A percentile compares a stretch with the other conserved stretches of the same genome.
These are phyloP conservation scores for Dipteronia sinensis DNA, from an alignment of 345 rosid species.

Conservation along the genomic window DNA sequence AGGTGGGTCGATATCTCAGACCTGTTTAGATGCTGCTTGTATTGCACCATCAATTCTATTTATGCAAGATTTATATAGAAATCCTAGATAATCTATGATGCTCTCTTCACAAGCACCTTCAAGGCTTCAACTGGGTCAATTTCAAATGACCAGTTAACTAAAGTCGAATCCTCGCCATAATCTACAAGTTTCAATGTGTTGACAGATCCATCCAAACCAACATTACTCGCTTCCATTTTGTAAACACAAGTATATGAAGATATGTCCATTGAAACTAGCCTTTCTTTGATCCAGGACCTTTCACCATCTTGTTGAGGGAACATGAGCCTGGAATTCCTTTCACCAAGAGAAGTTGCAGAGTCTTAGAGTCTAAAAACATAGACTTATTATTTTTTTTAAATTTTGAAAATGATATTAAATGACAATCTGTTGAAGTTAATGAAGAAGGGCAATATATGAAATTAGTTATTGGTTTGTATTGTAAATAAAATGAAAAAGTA, in stretches of 20 bases:
- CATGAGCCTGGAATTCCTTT: constrained; percentile 58
- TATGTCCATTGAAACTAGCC: constrained; percentile 47
- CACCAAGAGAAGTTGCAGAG: too few species aligned
- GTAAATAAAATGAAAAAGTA: too few species aligned
- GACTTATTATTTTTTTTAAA: too few species aligned
- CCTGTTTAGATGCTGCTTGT: constrained; percentile 25
- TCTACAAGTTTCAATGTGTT: constrained; percentile 43
- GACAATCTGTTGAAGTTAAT: too few species aligned
- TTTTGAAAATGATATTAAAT: too few species aligned
- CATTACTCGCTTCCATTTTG: constrained; percentile 55
- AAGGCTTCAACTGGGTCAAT: constrained; percentile 40
- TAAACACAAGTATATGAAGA: constrained; percentile 37
- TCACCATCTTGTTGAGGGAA: constrained; percentile 55
- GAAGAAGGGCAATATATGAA: too few species aligned
- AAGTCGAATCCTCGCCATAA: constrained; percentile 41
- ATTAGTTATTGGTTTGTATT: too few species aligned
- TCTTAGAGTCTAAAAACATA: too few species aligned
- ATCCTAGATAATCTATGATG: constrained; percentile 49
- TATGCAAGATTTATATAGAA: constrained; percentile 53
- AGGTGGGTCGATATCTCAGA: constrained; percentile 2
- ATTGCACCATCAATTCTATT: constrained; percentile 46
- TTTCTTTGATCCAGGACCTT: constrained; percentile 65
- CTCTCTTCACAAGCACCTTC: constrained; percentile 44
- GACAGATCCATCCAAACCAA: constrained; percentile 52
- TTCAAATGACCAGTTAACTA: constrained; percentile 53